phyloP scores from a whole-genome alignment of 2,329 filamentous ascomycete genomes.

The Pezicula carpinea region DNA sequence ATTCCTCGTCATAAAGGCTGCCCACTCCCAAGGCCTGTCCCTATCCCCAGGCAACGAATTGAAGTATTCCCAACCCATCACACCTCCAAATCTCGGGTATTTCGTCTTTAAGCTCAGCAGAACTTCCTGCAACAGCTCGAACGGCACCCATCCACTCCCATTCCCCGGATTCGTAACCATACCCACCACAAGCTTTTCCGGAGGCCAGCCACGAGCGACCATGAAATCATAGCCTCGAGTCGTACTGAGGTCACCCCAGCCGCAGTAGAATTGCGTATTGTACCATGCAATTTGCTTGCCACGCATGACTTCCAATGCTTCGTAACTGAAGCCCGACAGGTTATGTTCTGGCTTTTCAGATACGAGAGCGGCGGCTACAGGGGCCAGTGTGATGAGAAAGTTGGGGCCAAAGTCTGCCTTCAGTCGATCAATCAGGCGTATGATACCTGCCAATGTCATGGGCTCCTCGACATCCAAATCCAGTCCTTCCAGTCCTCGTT shows the following conservation, averaged over 20 bases:
- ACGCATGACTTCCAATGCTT: constrained; percentile 63
- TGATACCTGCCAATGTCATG: constrained; percentile 62
- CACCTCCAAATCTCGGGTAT: constrained; percentile 72
- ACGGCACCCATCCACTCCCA: constrained; percentile 61
- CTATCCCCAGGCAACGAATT: constrained; percentile 66
- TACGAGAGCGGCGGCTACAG: constrained; percentile 72
- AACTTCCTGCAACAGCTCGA: constrained; percentile 51
- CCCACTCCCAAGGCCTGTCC: constrained; percentile 72
- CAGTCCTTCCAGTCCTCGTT: constrained; percentile 60
- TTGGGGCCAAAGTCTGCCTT: constrained; percentile 61
- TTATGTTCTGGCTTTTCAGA: constrained; percentile 51
- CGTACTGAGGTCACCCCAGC: constrained; percentile 50
- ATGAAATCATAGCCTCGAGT: constrained; percentile 48
- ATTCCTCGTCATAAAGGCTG: constrained; percentile 49
- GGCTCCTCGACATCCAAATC: constrained; percentile 79
- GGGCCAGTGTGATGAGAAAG: constrained; percentile 78
- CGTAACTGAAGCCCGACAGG: constrained; percentile 79
- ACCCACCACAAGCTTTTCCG: constrained; percentile 72
- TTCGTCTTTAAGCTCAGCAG: constrained; percentile 51
- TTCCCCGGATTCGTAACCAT: constrained; percentile 75
- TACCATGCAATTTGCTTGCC: constrained; percentile 74
- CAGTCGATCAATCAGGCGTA: constrained; percentile 62
- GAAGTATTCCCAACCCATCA: constrained; percentile 97
- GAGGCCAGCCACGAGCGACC: constrained; percentile 62
- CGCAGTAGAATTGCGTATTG: constrained; percentile 90